phyloP scores from a whole-genome alignment of 371 early-diverging fungal species.

The Chytridiales sp. region DNA sequence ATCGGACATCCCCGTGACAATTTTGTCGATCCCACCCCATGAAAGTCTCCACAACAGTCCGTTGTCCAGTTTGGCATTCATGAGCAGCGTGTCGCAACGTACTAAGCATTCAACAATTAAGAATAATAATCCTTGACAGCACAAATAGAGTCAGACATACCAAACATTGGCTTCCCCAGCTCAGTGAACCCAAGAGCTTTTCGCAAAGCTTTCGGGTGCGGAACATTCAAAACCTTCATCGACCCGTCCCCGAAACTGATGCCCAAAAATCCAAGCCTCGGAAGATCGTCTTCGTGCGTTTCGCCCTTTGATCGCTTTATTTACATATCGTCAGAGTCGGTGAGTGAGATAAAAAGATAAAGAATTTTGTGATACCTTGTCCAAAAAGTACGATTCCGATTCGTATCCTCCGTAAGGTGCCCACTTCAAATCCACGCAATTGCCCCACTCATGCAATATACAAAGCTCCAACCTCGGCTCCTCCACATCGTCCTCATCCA shows the following conservation, averaged over 20 bases:
- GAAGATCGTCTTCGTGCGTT: constrained; percentile 11
- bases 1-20: constrained; percentile 42
- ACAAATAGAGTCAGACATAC: too few species aligned
- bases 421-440: constrained; percentile 58
- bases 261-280: constrained; percentile 57
- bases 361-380: constrained; percentile 9
- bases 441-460: constrained; percentile 60
- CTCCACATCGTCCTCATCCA: not conserved
- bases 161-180: constrained; percentile 3
- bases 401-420: constrained; percentile 55
- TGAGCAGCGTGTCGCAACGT: constrained; percentile 9
- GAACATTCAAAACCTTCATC: constrained; percentile 54
- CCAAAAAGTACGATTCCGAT: constrained; percentile 9
- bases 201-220: constrained; percentile 51
- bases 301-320: not conserved
- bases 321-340: not conserved
- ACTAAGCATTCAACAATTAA: constrained; percentile 18
- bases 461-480: constrained; percentile 54
- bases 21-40: constrained; percentile 28
- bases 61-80: constrained; percentile 20
- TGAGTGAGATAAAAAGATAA: too few species aligned
- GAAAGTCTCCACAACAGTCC: constrained; percentile 28
- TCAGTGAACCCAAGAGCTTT: constrained; percentile 5
- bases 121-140: too few species aligned
- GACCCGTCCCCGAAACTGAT: constrained; percentile 58